A percentile compares a stretch with the other conserved stretches of the same genome.
phyloP scores from a whole-genome alignment of 306 rosid species.

The Cicer yamashitae region DNA sequence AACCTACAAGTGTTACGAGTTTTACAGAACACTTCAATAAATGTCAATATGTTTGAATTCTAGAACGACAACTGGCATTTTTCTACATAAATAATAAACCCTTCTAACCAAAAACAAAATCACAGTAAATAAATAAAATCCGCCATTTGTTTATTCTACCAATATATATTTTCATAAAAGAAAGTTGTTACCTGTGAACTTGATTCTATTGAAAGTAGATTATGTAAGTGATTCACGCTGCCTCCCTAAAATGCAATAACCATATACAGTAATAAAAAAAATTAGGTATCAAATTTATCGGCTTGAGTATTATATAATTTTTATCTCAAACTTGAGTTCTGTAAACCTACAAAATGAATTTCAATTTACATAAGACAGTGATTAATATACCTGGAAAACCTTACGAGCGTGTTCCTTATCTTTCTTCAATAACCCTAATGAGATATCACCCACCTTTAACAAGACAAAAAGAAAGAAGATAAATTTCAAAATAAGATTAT shows the following conservation, averaged over 20 bases:
- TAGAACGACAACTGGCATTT: constrained; percentile 1
- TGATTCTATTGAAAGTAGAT: constrained; percentile 83
- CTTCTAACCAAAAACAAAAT: not conserved
- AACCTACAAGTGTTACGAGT: constrained; percentile 60
- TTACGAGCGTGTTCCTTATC: constrained; percentile 53
- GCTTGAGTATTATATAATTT: constrained; percentile 12
- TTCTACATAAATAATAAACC: not conserved
- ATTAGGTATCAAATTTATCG: constrained; percentile 31
- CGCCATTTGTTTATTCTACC: not conserved
- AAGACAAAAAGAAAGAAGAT: not conserved
- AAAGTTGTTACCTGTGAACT: constrained; percentile 72
- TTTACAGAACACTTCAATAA: constrained; percentile 33
- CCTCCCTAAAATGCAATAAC: constrained; percentile 71
- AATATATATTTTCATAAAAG: constrained; percentile 11
- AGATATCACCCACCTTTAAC: constrained; percentile 75
- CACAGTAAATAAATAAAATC: not conserved
- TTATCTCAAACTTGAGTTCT: constrained; percentile 14
- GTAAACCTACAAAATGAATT: constrained; percentile 18
- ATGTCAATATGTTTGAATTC: not conserved
- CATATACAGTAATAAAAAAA: constrained; percentile 9
- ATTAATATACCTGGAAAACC: constrained; percentile 79
- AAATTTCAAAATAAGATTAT: not conserved
- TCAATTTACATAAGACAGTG: constrained; percentile 16
- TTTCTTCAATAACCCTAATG: constrained; percentile 50
- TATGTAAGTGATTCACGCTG: constrained; percentile 87